Evolutionary conservation across 176 grass and related monocot genomes (phyloP).

Genomic region (Oryza australiensis): DNA sequence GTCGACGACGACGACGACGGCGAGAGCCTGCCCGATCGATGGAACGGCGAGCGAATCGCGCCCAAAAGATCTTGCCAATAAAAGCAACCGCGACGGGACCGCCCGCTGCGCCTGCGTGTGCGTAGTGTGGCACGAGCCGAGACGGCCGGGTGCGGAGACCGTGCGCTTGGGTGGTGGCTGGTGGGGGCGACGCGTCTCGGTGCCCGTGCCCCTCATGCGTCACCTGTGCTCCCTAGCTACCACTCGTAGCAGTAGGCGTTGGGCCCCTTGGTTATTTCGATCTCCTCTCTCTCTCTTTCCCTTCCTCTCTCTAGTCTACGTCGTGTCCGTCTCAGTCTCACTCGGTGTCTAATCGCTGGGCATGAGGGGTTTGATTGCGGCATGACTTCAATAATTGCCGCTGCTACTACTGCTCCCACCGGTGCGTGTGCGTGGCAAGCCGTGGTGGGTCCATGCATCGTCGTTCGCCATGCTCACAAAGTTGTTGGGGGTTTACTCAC

Average conservation of each 20-base stretch:
- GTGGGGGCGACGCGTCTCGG: neutral
- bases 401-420: neutral
- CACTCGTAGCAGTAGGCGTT: neutral
- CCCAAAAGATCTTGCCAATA: slow-evolving; percentile 35
- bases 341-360: neutral
- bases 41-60: slow-evolving; percentile 43
- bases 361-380: slow-evolving; percentile 10
- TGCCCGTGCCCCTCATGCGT: slow-evolving; percentile 11
- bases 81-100: slow-evolving; percentile 48
- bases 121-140: neutral
- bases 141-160: neutral
- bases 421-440: neutral
- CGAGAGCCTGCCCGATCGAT: neutral
- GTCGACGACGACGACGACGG: neutral
- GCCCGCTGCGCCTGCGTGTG: neutral
- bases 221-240: slow-evolving; percentile 1
- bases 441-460: neutral
- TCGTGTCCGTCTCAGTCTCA: neutral
- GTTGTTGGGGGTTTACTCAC: too few species aligned
- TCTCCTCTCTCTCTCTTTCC: too few species aligned
- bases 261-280: neutral
- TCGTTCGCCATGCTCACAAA: neutral
- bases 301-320: neutral
- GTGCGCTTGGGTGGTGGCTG: neutral
- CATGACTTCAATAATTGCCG: slow-evolving; percentile 29